phyloP scores from a whole-genome alignment of 495 filamentous ascomycete genomes.

The Talaromyces wortmannii region DNA sequence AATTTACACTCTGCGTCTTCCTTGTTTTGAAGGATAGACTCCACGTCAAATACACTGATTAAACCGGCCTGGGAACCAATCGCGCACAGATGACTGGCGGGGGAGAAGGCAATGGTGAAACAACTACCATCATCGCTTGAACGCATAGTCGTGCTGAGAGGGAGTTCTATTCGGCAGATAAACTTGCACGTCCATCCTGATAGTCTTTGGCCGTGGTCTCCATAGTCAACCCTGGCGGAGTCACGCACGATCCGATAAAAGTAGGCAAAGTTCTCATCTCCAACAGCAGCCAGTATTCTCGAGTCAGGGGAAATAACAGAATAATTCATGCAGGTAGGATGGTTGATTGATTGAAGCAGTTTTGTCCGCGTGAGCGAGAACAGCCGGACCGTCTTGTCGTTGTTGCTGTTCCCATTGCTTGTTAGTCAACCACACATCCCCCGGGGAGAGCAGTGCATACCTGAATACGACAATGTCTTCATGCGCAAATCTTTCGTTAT shows the following conservation, averaged over 20 bases:
- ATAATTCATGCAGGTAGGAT: constrained; percentile 82
- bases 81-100: constrained; percentile 59
- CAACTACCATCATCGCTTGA: constrained; percentile 39
- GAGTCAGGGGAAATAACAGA: constrained; percentile 88
- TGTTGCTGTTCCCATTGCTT: constrained; percentile 52
- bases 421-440: constrained; percentile 7
- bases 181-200: constrained; percentile 31
- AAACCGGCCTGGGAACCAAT: constrained; percentile 67
- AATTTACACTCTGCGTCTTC: constrained; percentile 29
- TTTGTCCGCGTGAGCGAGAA: constrained; percentile 61
- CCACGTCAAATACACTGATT: constrained; percentile 60
- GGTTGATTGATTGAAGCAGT: constrained; percentile 59
- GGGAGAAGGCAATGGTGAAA: constrained; percentile 68
- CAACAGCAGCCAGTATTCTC: constrained; percentile 69
- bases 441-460: constrained; percentile 21
- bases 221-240: constrained; percentile 29
- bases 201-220: constrained; percentile 34
- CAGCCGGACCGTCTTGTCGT: constrained; percentile 78
- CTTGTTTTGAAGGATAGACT: constrained; percentile 33
- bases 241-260: constrained; percentile 55
- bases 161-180: constrained; percentile 27
- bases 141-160: constrained; percentile 17
- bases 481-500: constrained; percentile 34
- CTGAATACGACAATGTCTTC: constrained; percentile 63
- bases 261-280: constrained; percentile 77